phyloP scores from a whole-genome alignment of 352 stramenopile genomes.

The Phytophthora idaei region DNA sequence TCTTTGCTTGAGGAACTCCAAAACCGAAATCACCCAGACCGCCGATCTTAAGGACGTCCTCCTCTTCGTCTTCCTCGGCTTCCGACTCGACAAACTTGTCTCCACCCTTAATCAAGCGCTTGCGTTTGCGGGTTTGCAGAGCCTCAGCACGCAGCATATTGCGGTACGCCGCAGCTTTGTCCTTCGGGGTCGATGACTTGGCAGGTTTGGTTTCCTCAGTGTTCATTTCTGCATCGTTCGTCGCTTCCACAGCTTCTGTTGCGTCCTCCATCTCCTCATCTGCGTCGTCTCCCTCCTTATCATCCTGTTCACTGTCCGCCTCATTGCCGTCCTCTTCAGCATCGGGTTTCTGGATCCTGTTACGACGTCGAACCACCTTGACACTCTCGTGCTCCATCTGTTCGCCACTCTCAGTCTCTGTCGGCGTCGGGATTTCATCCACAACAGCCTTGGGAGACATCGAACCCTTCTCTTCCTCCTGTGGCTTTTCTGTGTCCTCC shows the following conservation, averaged over 20 bases:
- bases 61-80: slow-evolving; percentile 87
- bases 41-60: slow-evolving; percentile 83
- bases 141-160: slow-evolving; percentile 70
- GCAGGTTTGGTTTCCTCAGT: slow-evolving; percentile 13
- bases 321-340: slow-evolving; percentile 65
- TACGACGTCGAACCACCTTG: slow-evolving; percentile 41
- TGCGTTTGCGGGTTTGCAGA: slow-evolving; percentile 54
- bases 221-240: not conserved
- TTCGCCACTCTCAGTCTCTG: slow-evolving; percentile 9
- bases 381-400: slow-evolving; percentile 26
- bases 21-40: slow-evolving; percentile 88
- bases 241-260: slow-evolving; percentile 20
- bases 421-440: not conserved
- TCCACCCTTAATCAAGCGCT: slow-evolving; percentile 52
- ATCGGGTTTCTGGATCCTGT: slow-evolving; percentile 44
- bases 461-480: not conserved
- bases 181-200: slow-evolving; percentile 32
- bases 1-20: slow-evolving; percentile 69
- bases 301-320: slow-evolving; percentile 64
- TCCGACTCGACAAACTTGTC: slow-evolving; percentile 81
- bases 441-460: not conserved
- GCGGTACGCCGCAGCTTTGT: slow-evolving; percentile 74
- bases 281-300: slow-evolving; percentile 40
- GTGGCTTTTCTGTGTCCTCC: not conserved
- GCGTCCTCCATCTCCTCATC: slow-evolving; percentile 24